phyloP scores from a whole-genome alignment of 2,329 filamentous ascomycete species.

The Trichoderma endophyticum region DNA sequence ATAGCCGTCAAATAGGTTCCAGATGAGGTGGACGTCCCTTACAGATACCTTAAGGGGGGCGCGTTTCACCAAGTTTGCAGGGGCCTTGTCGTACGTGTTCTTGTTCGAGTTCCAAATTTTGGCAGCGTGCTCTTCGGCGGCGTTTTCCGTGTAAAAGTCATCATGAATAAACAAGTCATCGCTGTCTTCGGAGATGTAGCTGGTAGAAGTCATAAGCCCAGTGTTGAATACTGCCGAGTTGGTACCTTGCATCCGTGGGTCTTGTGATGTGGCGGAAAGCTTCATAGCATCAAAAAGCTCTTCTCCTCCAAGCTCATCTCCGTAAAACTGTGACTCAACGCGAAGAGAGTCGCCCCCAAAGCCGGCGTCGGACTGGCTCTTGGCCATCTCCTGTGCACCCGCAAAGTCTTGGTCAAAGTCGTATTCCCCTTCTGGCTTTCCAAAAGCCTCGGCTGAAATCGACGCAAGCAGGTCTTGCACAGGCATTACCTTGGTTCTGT shows the following conservation, averaged over 20 bases:
- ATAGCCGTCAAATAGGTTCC: conserved; percentile 97
- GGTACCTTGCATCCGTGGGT: conserved; percentile 35
- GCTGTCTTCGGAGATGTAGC: conserved; percentile 48
- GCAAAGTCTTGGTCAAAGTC: conserved; percentile 63
- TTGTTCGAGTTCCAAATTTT: conserved; percentile 77
- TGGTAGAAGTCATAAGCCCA: conserved; percentile 28
- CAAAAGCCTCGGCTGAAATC: conserved; percentile 82
- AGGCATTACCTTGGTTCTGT: conserved; percentile 80
- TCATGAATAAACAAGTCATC: conserved; percentile 70
- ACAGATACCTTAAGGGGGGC: conserved; percentile 76
- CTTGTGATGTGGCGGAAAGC: conserved; percentile 30
- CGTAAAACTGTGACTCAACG: conserved; percentile 47
- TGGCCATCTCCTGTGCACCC: conserved; percentile 48
- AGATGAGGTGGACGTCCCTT: conserved; percentile 87
- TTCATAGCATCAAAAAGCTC: conserved; percentile 48
- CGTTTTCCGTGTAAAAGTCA: conserved; percentile 68
- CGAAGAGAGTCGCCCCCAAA: conserved; percentile 36
- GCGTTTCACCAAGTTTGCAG: conserved; percentile 56
- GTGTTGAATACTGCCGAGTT: conserved; percentile 37
- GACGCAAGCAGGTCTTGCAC: conserved; percentile 86
- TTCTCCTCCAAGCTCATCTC: conserved; percentile 42
- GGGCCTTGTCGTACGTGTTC: conserved; percentile 69
- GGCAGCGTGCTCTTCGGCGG: conserved; percentile 61
- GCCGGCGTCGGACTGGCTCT: conserved; percentile 33
- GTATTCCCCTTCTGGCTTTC: conserved; percentile 57